Conservation (phyloP, 2,329 filamentous ascomycete genomes). For the Hansfordia pulvinata region DNA sequence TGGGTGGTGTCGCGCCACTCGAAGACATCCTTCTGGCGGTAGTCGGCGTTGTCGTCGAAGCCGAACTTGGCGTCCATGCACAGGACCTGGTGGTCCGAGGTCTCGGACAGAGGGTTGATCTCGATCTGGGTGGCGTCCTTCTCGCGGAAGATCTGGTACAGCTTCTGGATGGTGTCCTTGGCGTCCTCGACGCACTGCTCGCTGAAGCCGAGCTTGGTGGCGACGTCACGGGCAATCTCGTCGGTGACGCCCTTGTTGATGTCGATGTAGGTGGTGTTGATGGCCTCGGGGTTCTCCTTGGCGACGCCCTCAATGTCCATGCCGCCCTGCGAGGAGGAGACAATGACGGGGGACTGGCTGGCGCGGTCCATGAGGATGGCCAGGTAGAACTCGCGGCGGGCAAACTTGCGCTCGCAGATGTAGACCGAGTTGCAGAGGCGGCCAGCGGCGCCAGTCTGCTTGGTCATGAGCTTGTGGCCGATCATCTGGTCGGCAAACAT, state of each 20-base stretch:
- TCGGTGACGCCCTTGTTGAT: constrained; percentile 94
- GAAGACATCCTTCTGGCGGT: constrained; percentile 95
- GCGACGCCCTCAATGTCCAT: constrained; percentile 99
- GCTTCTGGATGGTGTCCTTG: constrained; percentile 93
- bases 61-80: constrained; percentile 99
- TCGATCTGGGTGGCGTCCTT: constrained; percentile 98
- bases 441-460: constrained; percentile 90
- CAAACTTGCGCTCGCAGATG: constrained; percentile 99
- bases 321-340: constrained; percentile 94
- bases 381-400: constrained; percentile 96
- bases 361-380: constrained; percentile 96
- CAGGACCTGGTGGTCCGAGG: constrained; percentile 92
- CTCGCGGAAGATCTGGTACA: constrained; percentile 98
- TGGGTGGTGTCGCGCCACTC: constrained; percentile 86
- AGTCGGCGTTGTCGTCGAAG: constrained; percentile 98
- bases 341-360: constrained; percentile 84
- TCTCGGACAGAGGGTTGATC: constrained; percentile 98
- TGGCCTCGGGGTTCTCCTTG: constrained; percentile 94
- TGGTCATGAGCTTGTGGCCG: constrained; percentile 98
- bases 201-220: constrained; percentile 88
- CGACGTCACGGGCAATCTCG: constrained; percentile 82
- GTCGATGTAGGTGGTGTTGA: constrained; percentile 85
- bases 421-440: constrained; percentile 95
- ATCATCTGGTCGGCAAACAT: constrained; percentile 99
- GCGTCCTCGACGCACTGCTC: constrained; percentile 95